Evolutionary conservation across 2,329 filamentous ascomycete species (phyloP), one percentile per base, ranked within the genome.

Genomic region (Juglanconis oblonga): DNA sequence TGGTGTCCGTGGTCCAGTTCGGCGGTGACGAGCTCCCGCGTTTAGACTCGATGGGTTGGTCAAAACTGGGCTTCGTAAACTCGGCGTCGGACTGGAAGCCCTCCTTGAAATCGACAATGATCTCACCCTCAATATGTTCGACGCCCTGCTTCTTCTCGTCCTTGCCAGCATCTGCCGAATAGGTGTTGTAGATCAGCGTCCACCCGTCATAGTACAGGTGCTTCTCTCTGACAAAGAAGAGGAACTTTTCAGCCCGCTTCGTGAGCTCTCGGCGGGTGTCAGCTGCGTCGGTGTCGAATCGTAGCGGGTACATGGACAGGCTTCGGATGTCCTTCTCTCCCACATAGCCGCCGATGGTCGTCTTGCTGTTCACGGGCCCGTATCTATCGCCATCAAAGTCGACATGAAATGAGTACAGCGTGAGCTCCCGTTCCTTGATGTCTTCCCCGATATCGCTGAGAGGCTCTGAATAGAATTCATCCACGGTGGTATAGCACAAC

Each of bases 21-120:
- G 2, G 4, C 4, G 1, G 13, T 53, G 32, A 36, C 36, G 24
- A 3, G 4, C 2, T 33, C 8, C 2, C 5, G 8, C 40, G 6
- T 5, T 44, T n/a, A n/a, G 40, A n/a, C 14, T 44, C 35, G 35
- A 11, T 11, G 6, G 35, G 35, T 6, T 11, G 11, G 35, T 38
- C 35, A n/a, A 44, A n/a, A n/a, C 4, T 5, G 33, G 33, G 14
- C 14, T 17, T 52, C 5, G 11, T 52, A 4, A 49, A 29, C 1
- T 31, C 24, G 7, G 10, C 3, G 13, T 47, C 24, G 33, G 42
- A 29, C 14, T 52, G 44, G 9, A 44, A n/a, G 1, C 50, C 56
- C 33, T 58, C 56, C 31, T 58, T 58, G 51, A 58, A 54, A 47
- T 58, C 56, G 11, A 58, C 33, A 13, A 58, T 58, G 17, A 58